Percentiles rank a stretch among this genome's conserved stretches.
Evolutionary conservation across 2,329 filamentous ascomycete species (phyloP).

Genomic region (Sporothrix pallida): DNA sequence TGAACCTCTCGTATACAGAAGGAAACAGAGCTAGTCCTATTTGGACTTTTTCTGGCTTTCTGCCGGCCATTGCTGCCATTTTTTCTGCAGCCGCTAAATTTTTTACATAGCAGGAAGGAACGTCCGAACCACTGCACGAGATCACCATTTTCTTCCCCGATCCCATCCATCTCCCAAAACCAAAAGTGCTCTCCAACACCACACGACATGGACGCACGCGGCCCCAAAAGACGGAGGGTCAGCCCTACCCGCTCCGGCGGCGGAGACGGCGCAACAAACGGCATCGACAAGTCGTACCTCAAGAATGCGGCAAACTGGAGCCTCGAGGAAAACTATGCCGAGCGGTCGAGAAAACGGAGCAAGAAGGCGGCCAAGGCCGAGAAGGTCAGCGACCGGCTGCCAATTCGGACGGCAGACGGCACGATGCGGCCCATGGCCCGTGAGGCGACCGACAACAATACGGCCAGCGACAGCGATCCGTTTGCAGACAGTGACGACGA

Average conservation of each 20-base stretch:
- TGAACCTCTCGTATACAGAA: neutral
- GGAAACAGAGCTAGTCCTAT: conserved; percentile 31
- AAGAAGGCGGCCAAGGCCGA: conserved; percentile 74
- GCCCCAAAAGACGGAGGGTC: conserved; percentile 64
- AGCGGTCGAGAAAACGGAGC: conserved; percentile 61
- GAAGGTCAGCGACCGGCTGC: conserved; percentile 74
- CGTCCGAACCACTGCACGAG: neutral
- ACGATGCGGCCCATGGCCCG: conserved; percentile 61
- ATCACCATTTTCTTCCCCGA: neutral
- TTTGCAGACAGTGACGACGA: conserved; percentile 56
- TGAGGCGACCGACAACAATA: conserved; percentile 64
- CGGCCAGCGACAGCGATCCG: conserved; percentile 62
- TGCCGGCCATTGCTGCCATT: conserved; percentile 28
- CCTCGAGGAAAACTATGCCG: conserved; percentile 89
- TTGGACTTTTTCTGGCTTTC: conserved; percentile 32
- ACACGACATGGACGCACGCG: conserved; percentile 54
- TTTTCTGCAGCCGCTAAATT: conserved; percentile 34
- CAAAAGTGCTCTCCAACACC: conserved; percentile 5
- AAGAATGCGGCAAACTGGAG: conserved; percentile 82
- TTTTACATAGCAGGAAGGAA: conserved; percentile 14
- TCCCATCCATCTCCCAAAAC: neutral
- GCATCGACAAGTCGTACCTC: conserved; percentile 70
- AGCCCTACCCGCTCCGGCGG: conserved; percentile 56
- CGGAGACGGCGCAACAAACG: conserved; percentile 47
- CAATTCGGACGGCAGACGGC: conserved; percentile 86